phyloP scores from a whole-genome alignment of 805 yeast genomes.

The Candida silvicultrix region DNA sequence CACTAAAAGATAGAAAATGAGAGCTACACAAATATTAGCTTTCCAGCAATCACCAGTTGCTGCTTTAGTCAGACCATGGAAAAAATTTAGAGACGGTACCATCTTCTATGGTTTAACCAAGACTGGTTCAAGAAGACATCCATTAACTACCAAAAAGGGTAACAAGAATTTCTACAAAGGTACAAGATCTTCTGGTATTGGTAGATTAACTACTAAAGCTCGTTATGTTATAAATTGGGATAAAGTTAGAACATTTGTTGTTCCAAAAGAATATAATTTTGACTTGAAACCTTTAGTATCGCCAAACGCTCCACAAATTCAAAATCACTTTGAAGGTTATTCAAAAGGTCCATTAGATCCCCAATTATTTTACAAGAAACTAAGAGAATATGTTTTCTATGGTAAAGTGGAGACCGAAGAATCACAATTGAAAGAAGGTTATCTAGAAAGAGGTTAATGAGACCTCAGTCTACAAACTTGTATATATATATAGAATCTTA shows the following conservation, averaged over 20 bases:
- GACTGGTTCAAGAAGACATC: slow-evolving; percentile 75
- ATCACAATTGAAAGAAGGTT: slow-evolving; percentile 14
- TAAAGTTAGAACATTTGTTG: slow-evolving; percentile 86
- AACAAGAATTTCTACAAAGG: slow-evolving; percentile 94
- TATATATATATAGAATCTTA: slow-evolving; percentile 6
- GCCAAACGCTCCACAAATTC: slow-evolving; percentile 62
- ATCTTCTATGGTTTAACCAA: slow-evolving; percentile 76
- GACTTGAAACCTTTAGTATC: slow-evolving; percentile 73
- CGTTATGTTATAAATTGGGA: slow-evolving; percentile 73
- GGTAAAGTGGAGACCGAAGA: slow-evolving; percentile 48
- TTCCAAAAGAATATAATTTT: slow-evolving; percentile 45
- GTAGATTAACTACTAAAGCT: slow-evolving; percentile 69
- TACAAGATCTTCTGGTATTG: slow-evolving; percentile 92
- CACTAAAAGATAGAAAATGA: too few relatives aligned
- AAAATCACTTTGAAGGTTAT: slow-evolving; percentile 66
- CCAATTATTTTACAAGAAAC: slow-evolving; percentile 61
- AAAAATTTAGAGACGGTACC: slow-evolving; percentile 74
- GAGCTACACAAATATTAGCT: slow-evolving; percentile 36
- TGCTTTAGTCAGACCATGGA: slow-evolving; percentile 81
- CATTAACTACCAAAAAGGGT: slow-evolving; percentile 89
- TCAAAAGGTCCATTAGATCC: slow-evolving; percentile 68
- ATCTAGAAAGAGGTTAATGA: slow-evolving; percentile 26
- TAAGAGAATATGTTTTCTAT: slow-evolving; percentile 67
- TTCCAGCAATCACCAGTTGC: slow-evolving; percentile 41
- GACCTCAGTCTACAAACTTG: slow-evolving; percentile 6